These are phyloP conservation scores for Physcomitrium patens DNA, from an alignment of 225 moss, liverwort and hornwort species.

Conservation along the genomic window DNA sequence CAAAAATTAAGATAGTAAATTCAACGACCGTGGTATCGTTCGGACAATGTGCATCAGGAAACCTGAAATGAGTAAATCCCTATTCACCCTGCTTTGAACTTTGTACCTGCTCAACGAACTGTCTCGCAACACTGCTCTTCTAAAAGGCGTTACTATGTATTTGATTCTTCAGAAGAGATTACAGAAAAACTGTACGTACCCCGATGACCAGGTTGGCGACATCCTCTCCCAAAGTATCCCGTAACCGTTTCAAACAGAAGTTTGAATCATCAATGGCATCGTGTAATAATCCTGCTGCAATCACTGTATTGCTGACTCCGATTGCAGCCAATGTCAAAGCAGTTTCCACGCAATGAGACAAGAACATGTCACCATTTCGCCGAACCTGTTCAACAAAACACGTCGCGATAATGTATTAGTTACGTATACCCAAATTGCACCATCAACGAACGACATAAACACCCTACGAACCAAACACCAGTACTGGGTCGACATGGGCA, in stretches of 20 bases:
- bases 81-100: too few relatives aligned
- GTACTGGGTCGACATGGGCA: not conserved
- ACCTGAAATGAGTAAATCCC: too few relatives aligned
- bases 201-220: slow-evolving; percentile 70
- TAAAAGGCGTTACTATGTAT: not conserved
- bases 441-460: too few relatives aligned
- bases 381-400: slow-evolving; percentile 53
- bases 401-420: too few relatives aligned
- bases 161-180: not conserved
- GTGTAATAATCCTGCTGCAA: slow-evolving; percentile 86
- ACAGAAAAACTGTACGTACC: slow-evolving; percentile 37
- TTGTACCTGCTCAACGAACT: too few relatives aligned
- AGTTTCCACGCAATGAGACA: slow-evolving; percentile 86
- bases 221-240: slow-evolving; percentile 71
- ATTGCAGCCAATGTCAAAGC: slow-evolving; percentile 77
- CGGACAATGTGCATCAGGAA: too few relatives aligned
- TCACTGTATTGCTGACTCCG: slow-evolving; percentile 73
- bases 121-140: too few relatives aligned
- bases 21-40: not conserved
- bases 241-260: slow-evolving; percentile 53
- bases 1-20: not conserved
- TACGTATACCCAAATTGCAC: too few relatives aligned
- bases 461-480: too few relatives aligned
- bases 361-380: slow-evolving; percentile 71
- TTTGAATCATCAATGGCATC: slow-evolving; percentile 81